A percentile compares a stretch with the other conserved stretches of the same genome.
phyloP scores from a whole-genome alignment of 2,329 filamentous ascomycete species.

The Epichloe typhina region DNA sequence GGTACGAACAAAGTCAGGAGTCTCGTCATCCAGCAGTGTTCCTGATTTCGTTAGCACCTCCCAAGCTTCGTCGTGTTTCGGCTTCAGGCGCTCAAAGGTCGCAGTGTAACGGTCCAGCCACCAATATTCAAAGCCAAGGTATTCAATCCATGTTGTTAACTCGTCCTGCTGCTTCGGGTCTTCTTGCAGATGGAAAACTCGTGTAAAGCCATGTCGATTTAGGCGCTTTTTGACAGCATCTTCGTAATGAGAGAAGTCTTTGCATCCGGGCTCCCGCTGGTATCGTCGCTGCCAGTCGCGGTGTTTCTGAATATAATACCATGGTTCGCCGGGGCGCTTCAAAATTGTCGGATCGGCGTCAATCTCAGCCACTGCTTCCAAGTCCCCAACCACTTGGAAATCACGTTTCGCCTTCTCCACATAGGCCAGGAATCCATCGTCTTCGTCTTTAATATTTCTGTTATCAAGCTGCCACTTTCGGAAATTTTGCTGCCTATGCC shows the following conservation, averaged over 20 bases:
- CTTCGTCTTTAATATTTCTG: slow-evolving; percentile 9
- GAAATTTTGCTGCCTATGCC: slow-evolving; percentile 17
- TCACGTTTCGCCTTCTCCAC: slow-evolving; percentile 5
- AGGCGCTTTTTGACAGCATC: slow-evolving; percentile 14
- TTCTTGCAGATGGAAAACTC: slow-evolving; percentile 16
- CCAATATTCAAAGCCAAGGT: slow-evolving; percentile 18
- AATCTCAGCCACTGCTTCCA: slow-evolving; percentile 1
- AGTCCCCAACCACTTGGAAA: not conserved
- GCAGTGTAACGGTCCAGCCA: slow-evolving; percentile 12
- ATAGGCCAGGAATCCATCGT: slow-evolving; percentile 8
- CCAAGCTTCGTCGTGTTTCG: slow-evolving; percentile 17
- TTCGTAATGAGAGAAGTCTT: slow-evolving; percentile 13
- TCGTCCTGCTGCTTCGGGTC: slow-evolving; percentile 18
- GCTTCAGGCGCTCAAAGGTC: slow-evolving; percentile 11
- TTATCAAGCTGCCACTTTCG: slow-evolving; percentile 18
- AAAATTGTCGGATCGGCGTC: slow-evolving; percentile 7
- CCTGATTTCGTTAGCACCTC: slow-evolving; percentile 16
- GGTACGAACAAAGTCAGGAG: slow-evolving; percentile 7
- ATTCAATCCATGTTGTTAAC: slow-evolving; percentile 27
- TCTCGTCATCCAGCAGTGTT: slow-evolving; percentile 12
- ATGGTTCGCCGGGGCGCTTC: not conserved
- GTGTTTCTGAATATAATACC: slow-evolving; percentile 3
- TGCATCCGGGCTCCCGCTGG: slow-evolving; percentile 8
- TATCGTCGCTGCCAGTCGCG: slow-evolving; percentile 4
- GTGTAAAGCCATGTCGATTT: slow-evolving; percentile 15